A percentile compares a stretch with the other conserved stretches of the same genome.
Conservation (phyloP, 257 asterid species). For the Solanum neorickii region DNA sequence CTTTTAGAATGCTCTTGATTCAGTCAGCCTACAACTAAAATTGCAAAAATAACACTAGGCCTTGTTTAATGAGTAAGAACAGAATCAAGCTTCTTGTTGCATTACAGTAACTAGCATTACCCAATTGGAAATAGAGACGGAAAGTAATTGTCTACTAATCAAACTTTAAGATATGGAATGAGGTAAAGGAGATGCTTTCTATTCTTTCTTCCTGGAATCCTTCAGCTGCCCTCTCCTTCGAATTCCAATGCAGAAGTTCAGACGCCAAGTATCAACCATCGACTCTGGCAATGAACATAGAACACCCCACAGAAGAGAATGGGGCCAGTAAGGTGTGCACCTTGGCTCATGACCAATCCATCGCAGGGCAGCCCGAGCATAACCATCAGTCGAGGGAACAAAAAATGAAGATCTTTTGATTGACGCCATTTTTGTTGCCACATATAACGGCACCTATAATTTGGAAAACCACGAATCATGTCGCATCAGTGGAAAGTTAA, state of each 20-base stretch:
- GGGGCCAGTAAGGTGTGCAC: slow-evolving; percentile 99
- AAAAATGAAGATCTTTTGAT: slow-evolving; percentile 81
- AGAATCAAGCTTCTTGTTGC: not conserved
- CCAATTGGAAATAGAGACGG: not conserved
- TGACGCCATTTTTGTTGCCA: slow-evolving; percentile 97
- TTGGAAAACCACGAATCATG: not conserved
- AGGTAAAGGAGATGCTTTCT: slow-evolving; percentile 1
- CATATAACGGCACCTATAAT: slow-evolving; percentile 77
- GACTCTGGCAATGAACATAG: slow-evolving; percentile 47
- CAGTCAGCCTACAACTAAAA: not conserved
- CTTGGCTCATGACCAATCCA: slow-evolving; percentile 92
- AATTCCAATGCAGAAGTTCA: slow-evolving; percentile 49
- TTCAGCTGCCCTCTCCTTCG: slow-evolving; percentile 79
- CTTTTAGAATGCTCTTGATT: not conserved
- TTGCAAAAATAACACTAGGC: not conserved
- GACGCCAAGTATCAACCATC: slow-evolving; percentile 69
- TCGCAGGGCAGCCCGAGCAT: slow-evolving; percentile 71
- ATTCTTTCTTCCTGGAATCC: slow-evolving; percentile 68
- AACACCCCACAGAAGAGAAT: slow-evolving; percentile 68
- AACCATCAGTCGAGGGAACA: slow-evolving; percentile 81
- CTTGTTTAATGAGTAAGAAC: not conserved
- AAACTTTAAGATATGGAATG: not conserved
- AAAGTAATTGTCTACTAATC: not conserved
- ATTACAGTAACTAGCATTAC: not conserved
- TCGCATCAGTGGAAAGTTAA: not conserved